Evolutionary conservation across 192 early-diverging fungal genomes (phyloP), one percentile per base, ranked within the genome.

Genomic region (Phlyctochytrium arcticum): DNA sequence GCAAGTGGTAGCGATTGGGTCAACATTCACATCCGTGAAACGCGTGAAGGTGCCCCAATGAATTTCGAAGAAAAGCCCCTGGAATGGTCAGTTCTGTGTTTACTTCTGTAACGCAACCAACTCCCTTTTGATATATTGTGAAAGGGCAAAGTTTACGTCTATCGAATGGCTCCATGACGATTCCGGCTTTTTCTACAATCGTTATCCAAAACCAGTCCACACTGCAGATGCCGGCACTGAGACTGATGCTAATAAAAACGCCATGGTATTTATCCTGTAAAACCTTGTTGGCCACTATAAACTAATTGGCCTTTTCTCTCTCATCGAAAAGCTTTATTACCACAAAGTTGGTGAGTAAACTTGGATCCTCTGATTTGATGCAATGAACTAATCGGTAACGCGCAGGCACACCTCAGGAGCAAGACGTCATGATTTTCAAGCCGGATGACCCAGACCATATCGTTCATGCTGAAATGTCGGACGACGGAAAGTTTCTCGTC

Each of bases 111-210:
- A 23, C 7, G 49, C 8, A 23, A n/a, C 34, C n/a, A 17, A n/a
- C 23, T n/a, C 17, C 1, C 12, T 2, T 57, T 12, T 23, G 24
- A 24, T 19, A 19, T 57, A 54, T 64, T 10, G 60, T 79, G 19
- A 54, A 67, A 36, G 83, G 83, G 76, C 74, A 37, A 89, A 87
- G 69, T 89, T 86, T 63, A 76, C 81, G 3, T 12, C 48, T 17
- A 65, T 85, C 33, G 15, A 56, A 4, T 89, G 83, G 71, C 85
- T 87, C 5, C 75, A 83, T 42, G 88, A 90, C 63, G 88, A 90
- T 26, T 77, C 73, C 57, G 89, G 89, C 0, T 88, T 88, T 62
- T 87, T 87, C 61, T 90, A 90, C 62, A 60, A 50, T 17, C 65
- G 76, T 24, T 88, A 79, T 48, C 76, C 82, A 27, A 67, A 80